Evolutionary conservation across 306 rosid species (phyloP), one percentile per base, ranked within the genome.

Genomic region (Vicia sativa): DNA sequence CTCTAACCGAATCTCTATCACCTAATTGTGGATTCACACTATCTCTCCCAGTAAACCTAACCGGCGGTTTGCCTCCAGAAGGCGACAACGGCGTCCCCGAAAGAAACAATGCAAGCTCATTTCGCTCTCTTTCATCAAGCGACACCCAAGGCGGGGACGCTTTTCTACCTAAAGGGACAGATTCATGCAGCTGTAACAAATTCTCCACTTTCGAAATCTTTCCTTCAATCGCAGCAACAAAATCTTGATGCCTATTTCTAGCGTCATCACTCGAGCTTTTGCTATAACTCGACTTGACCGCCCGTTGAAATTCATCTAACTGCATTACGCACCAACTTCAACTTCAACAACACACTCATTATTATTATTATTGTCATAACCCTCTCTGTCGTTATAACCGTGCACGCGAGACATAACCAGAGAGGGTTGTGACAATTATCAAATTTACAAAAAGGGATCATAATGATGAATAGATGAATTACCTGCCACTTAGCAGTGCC

Each of bases 401-500:
- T 19, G 2, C 3, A n/a, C 11, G 5, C 37, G 6, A 28, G 0
- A 1, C 8, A 31, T 31, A 31, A 31, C 37, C 37, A 31, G 37
- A 31, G 37, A 31, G 44, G n/a, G 44, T 2, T 11, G n/a, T 9
- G 44, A 9, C 44, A 11, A 11, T 31, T 34, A 43, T 41, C 34
- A 56, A 3, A 48, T 25, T 31, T 35, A 16, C 39, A 0, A 67
- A 14, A 45, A 39, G 0, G 13, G 9, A 68, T 25, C 31, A 28
- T 28, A 28, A 19, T 43, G 60, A 45, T 69, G 52, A 44, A 26
- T 28, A 3, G 37, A 31, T 67, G 59, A 45, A 43, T 72, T 67
- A 90, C 99, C 99, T 93, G 99, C 99, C 97, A 93, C 84, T 88
- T 90, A 74, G 99, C 81, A 50, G 99, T 93, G 77, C 97, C 97